phyloP scores from a whole-genome alignment of 371 early-diverging fungal genomes.

The Mucor ambiguus region DNA sequence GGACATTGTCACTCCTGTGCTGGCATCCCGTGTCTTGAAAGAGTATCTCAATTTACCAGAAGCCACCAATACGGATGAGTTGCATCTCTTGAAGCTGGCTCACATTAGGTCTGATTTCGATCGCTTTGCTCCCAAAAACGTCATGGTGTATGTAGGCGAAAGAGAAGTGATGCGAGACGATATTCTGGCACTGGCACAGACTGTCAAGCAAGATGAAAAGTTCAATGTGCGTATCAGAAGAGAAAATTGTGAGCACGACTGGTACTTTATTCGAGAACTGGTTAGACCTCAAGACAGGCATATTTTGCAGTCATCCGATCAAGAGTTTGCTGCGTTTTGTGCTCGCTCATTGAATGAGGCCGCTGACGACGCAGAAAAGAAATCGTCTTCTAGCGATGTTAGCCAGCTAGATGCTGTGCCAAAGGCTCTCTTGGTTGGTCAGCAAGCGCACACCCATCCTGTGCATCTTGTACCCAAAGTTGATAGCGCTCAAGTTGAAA shows the following conservation, averaged over 20 bases:
- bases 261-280: slow-evolving; percentile 33
- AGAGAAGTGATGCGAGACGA: slow-evolving; percentile 48
- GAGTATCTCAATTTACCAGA: slow-evolving; percentile 36
- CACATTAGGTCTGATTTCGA: slow-evolving; percentile 36
- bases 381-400: not conserved
- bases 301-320: slow-evolving; percentile 19
- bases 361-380: not conserved
- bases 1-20: slow-evolving; percentile 20
- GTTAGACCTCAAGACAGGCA: slow-evolving; percentile 18
- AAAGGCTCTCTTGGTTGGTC: not conserved
- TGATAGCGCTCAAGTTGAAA: not conserved
- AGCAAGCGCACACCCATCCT: not conserved
- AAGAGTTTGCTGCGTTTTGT: slow-evolving; percentile 22
- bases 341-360: slow-evolving; percentile 19
- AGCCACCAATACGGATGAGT: slow-evolving; percentile 22
- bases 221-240: slow-evolving; percentile 19
- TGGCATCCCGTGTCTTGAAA: slow-evolving; percentile 20
- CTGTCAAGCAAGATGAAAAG: slow-evolving; percentile 30
- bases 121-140: slow-evolving; percentile 32
- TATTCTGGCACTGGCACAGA: slow-evolving; percentile 33
- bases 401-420: not conserved
- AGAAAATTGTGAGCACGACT: slow-evolving; percentile 32
- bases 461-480: not conserved
- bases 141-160: slow-evolving; percentile 40
- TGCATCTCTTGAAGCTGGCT: slow-evolving; percentile 37